phyloP scores from a whole-genome alignment of 2,329 filamentous ascomycete genomes.

The Pochonia chlamydosporia region DNA sequence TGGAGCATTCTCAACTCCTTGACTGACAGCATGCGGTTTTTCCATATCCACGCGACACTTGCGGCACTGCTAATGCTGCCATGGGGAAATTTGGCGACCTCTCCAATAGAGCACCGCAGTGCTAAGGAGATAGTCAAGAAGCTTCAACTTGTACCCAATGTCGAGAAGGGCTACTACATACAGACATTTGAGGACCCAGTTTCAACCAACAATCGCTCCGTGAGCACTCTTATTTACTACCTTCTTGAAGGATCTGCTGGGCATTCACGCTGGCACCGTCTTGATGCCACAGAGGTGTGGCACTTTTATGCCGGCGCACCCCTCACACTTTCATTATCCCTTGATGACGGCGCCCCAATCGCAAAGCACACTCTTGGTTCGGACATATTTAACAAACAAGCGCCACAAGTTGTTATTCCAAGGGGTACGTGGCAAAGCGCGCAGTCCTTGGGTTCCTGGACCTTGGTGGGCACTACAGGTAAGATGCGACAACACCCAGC shows the following conservation, averaged over 20 bases:
- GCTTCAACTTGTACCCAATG: constrained; percentile 35
- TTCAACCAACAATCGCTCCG: constrained; percentile 27
- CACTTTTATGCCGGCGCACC: constrained; percentile 49
- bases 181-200: constrained; percentile 39
- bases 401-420: constrained; percentile 37
- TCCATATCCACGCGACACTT: too few species aligned
- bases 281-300: constrained; percentile 44
- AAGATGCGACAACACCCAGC: neutral
- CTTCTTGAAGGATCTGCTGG: constrained; percentile 37
- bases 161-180: constrained; percentile 44
- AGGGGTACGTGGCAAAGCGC: constrained; percentile 40
- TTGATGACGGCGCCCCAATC: constrained; percentile 30
- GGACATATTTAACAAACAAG: constrained; percentile 33
- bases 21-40: too few species aligned
- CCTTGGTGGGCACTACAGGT: constrained; percentile 33
- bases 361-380: constrained; percentile 28
- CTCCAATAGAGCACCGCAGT: neutral
- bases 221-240: constrained; percentile 47
- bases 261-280: constrained; percentile 42
- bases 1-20: too few species aligned
- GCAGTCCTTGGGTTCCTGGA: constrained; percentile 31
- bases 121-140: constrained; percentile 36
- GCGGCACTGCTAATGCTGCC: neutral
- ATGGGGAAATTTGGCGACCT: neutral
- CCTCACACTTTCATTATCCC: constrained; percentile 36